These are phyloP conservation scores for Leccinum disarticulatum DNA, from an alignment of 768 basidiomycete species.

Conservation along the genomic window DNA sequence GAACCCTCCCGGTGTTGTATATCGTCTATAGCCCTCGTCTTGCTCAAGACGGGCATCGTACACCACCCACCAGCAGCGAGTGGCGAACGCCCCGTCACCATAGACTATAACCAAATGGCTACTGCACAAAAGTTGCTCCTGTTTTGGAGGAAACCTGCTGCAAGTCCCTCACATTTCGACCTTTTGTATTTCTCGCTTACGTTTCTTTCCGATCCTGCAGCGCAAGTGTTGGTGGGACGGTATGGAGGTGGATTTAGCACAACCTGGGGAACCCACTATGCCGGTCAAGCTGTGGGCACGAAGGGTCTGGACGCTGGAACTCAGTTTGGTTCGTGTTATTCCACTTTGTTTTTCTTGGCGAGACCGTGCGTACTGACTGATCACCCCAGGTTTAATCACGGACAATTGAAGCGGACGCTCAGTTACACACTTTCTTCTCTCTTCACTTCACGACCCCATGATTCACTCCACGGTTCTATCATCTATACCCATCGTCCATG, in stretches of 20 bases:
- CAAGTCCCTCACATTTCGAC: conserved; percentile 42
- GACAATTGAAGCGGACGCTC: conserved; percentile 1
- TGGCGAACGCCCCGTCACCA: conserved; percentile 69
- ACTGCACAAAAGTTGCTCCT: conserved; percentile 95
- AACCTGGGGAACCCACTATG: conserved; percentile 49
- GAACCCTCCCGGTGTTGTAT: conserved; percentile 97
- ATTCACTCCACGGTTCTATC: conserved; percentile 18
- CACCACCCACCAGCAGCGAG: conserved; percentile 57
- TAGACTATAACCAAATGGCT: conserved; percentile 92
- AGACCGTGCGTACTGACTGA: conserved; percentile 9
- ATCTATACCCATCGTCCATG: conserved; percentile 29
- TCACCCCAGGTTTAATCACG: conserved; percentile 20
- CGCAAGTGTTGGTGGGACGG: conserved; percentile 99
- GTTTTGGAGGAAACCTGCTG: conserved; percentile 99
- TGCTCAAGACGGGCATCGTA: conserved; percentile 94
- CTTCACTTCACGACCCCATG: conserved; percentile 20
- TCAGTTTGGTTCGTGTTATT: conserved; percentile 70
- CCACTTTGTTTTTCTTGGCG: neutral
- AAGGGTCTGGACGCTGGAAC: conserved; percentile 96
- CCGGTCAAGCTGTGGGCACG: conserved; percentile 93
- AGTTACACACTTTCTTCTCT: conserved; percentile 7
- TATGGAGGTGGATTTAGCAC: conserved; percentile 80
- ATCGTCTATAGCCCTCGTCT: conserved; percentile 95
- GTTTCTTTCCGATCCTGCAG: conserved; percentile 41
- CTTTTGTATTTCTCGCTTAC: neutral